phyloP scores from a whole-genome alignment of 192 early-diverging fungal genomes.

The Glomus cerebriforme region DNA sequence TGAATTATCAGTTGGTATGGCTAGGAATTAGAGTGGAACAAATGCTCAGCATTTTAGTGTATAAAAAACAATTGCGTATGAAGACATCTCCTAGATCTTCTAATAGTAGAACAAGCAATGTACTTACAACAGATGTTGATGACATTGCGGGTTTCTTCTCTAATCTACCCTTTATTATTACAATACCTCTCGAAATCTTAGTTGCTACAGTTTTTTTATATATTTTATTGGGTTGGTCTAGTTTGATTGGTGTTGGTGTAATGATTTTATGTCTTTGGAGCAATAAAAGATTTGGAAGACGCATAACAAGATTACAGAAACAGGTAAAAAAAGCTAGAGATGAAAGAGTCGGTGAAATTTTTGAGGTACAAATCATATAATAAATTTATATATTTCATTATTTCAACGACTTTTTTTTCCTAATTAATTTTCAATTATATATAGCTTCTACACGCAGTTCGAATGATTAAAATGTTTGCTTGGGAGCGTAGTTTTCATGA shows the following conservation, averaged over 20 bases:
- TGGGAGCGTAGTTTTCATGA: constrained; percentile 76
- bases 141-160: constrained; percentile 60
- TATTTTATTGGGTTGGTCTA: constrained; percentile 72
- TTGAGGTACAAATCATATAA: constrained; percentile 53
- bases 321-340: constrained; percentile 64
- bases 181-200: constrained; percentile 67
- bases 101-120: constrained; percentile 55
- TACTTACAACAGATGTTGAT: constrained; percentile 74
- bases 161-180: constrained; percentile 65
- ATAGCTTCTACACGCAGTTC: constrained; percentile 70
- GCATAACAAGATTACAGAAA: constrained; percentile 55
- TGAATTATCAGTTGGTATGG: constrained; percentile 54
- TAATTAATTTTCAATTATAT: background rate
- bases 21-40: constrained; percentile 53
- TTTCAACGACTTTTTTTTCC: background rate
- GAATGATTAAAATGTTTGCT: constrained; percentile 87
- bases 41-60: constrained; percentile 55
- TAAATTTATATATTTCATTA: background rate
- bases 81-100: constrained; percentile 45
- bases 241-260: constrained; percentile 75
- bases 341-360: constrained; percentile 74
- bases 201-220: constrained; percentile 72
- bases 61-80: constrained; percentile 50
- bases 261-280: constrained; percentile 68
- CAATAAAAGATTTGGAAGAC: constrained; percentile 56